These are phyloP conservation scores for Claviceps arundinis DNA, from an alignment of 2,329 filamentous ascomycete genomes.

Conservation along the genomic window DNA sequence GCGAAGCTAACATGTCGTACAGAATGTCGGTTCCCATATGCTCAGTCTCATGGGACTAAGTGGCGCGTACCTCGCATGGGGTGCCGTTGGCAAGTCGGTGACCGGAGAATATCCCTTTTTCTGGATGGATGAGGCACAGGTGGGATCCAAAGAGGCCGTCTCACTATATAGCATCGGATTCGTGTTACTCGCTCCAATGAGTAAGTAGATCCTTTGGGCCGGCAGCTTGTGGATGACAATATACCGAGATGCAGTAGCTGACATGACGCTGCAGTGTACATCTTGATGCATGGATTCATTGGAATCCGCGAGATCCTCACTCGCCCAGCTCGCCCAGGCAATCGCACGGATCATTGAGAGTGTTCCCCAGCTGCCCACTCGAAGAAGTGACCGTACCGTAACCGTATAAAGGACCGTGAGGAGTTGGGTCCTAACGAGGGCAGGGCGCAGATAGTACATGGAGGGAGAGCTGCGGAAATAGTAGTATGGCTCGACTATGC, in stretches of 20 bases:
- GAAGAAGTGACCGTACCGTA: no score
- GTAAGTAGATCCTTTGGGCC: slow-evolving; percentile 22
- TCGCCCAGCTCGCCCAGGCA: slow-evolving; percentile 9
- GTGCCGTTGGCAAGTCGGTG: slow-evolving; percentile 29
- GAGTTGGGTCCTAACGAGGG: not conserved
- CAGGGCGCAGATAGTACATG: not conserved
- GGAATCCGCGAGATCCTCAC: slow-evolving; percentile 32
- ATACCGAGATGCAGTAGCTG: slow-evolving; percentile 1
- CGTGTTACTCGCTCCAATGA: slow-evolving; percentile 27
- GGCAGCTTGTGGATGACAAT: not conserved
- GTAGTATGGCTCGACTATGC: not conserved
- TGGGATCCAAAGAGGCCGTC: slow-evolving; percentile 30
- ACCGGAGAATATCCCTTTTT: slow-evolving; percentile 36
- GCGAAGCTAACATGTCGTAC: slow-evolving; percentile 7
- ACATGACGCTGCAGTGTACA: slow-evolving; percentile 26
- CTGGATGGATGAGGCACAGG: slow-evolving; percentile 33
- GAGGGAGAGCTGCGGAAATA: not conserved
- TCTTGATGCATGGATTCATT: slow-evolving; percentile 35
- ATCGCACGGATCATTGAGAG: slow-evolving; percentile 9
- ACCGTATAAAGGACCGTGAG: not conserved
- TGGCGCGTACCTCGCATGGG: slow-evolving; percentile 36
- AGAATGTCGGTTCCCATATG: slow-evolving; percentile 33
- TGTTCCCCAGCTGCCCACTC: not conserved
- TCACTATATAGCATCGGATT: slow-evolving; percentile 32
- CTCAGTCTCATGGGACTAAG: slow-evolving; percentile 27